These are phyloP conservation scores for Panicum hallii DNA, from an alignment of 202 grass and related monocot species.

Conservation along the genomic window DNA sequence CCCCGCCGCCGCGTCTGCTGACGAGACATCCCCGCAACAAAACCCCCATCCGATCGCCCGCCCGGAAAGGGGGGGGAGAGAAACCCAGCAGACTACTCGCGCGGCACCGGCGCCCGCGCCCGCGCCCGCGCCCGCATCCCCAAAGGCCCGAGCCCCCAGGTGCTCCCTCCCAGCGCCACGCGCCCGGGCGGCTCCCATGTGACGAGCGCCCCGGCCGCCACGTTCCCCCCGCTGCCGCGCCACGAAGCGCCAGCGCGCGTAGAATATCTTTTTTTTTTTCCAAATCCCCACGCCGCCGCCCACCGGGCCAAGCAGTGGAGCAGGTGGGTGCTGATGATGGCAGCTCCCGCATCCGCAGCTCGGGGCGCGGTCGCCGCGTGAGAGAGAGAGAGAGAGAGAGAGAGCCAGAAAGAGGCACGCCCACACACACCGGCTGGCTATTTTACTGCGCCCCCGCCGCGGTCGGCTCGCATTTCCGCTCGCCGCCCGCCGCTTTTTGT, in stretches of 20 bases:
- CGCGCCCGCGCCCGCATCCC: neutral
- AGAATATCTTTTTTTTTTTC: neutral
- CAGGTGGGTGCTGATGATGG: neutral
- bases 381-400: neutral
- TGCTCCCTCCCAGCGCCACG: neutral
- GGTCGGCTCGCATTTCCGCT: neutral
- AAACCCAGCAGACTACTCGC: neutral
- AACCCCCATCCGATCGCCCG: neutral
- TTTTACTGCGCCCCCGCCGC: neutral
- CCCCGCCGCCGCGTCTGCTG: neutral
- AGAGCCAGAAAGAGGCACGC: neutral
- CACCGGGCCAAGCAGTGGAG: neutral
- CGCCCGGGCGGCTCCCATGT: conserved; percentile 1
- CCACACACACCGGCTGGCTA: neutral
- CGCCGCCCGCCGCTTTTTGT: neutral
- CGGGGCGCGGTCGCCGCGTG: neutral
- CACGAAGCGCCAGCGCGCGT: neutral
- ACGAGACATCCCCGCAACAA: neutral
- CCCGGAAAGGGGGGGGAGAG: neutral
- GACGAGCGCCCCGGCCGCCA: neutral
- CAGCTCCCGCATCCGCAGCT: neutral
- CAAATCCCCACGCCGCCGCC: neutral
- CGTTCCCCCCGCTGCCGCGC: neutral
- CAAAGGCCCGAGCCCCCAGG: no score
- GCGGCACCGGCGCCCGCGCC: neutral